Evolutionary conservation across 768 basidiomycete species (phyloP), one percentile per base, ranked within the genome.

Genomic region (Dacryopinax spathularia): DNA sequence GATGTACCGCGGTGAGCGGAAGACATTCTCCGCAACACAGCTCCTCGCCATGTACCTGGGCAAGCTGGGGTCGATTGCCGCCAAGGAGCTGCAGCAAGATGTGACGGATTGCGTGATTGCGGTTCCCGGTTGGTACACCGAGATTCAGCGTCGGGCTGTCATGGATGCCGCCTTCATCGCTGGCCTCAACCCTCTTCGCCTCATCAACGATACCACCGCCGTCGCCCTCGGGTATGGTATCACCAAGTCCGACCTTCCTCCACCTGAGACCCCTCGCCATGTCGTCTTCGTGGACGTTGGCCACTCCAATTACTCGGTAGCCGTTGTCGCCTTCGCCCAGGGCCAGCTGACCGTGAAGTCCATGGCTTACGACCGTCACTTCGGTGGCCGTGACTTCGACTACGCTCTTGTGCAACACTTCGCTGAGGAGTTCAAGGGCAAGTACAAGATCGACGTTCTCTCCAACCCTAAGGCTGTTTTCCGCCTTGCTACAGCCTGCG

Each of bases 191-290:
- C 77, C 84, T 67, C 89, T 98, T 65, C 90, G 95, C 61, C 82
- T 99, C 75, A 91, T 98, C 80, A 97, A 97, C 78, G 96, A 98
- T 74, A 86, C 88, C 63, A 98, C 95, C 66, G 96, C 95, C 62
- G 82, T 87, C 64, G 96, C 96, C 37, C 87, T 99, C 73, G 92
- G 91, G 61, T 99, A 95, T 77, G 96, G 96, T 68, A 98, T 98
- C 81, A 99, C 95, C 68, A 99, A 99, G 77, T 84, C 88, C 29
- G 96, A 99, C 74, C 85, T 99, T 43, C 96, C 96, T 22, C 75
- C 75, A 34, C 73, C 84, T 34, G 92, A 94, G 66, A 79, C 77
- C 67, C 87, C 94, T 0, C 82, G 87, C 34, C 82, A 96, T 73
- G 86, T 99, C 74, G 88, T 87, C 67, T 97, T 99, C 71, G 84